Evolutionary conservation across 768 basidiomycete genomes (phyloP), one percentile per base, ranked within the genome.

Genomic region (Pisolithus marmoratus): DNA sequence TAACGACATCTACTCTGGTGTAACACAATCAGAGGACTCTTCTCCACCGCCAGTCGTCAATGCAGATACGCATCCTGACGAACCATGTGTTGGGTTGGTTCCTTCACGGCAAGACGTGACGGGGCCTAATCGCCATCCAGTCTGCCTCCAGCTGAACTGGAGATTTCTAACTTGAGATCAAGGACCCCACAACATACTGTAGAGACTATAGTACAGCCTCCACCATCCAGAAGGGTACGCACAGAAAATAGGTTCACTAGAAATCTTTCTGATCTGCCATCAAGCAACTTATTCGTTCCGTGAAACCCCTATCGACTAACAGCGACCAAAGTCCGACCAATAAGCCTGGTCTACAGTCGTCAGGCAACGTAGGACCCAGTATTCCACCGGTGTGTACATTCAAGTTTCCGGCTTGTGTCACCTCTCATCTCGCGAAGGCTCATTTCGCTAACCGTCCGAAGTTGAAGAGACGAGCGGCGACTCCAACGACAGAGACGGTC

Each of bases 381-480:
- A 57, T 59, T 52, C 65, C 65, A 17, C 67, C 67, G 8, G 65
- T 69, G 52, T 5, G 65, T 45, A 37, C 15, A 26, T 15, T 20
- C 23, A 15, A 23, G 9, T 8, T 7, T 11, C 15, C 36, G 26
- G 22, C 6, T 19, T 6, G 6, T 22, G 17, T 7, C 8, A 15
- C 4, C 27, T 31, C 44, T 26, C 51, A 8, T 14, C 31, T 15
- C 12, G 17, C 14, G 19, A 43, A 81, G 78, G 67, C 72, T 3
- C 71, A 77, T 23, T 62, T 69, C 14, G 72, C 75, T 7, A 55
- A 65, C 15, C 72, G 75, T 14, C 64, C 75, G 2, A 72, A 61
- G 24, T 66, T 87, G 49, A 86, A 85, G 65, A 78, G 85, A 17
- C 76, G 85, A 19, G 71, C 73, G 51, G 76, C 71, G 8, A 69